Conservation (phyloP, 169 alveolate species). For the Besnoitia besnoiti region DNA sequence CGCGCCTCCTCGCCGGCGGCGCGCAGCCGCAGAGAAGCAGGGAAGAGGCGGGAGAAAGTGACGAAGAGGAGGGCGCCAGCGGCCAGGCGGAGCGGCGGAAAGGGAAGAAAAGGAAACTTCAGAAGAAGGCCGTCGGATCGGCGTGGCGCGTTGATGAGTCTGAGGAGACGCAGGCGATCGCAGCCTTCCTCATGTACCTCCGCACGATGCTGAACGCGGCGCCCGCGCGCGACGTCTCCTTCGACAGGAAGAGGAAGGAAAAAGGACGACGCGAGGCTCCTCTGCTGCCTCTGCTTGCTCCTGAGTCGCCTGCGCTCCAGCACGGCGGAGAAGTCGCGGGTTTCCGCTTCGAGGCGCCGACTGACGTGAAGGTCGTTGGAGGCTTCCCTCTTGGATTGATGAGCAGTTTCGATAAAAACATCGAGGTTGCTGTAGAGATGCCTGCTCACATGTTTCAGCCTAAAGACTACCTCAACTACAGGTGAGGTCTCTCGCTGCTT, state of each 20-base stretch:
- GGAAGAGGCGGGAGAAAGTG: neutral
- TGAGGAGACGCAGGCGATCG: neutral
- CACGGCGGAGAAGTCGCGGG: neutral
- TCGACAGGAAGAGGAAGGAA: neutral
- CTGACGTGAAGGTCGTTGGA: neutral
- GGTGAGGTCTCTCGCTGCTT: too few species aligned
- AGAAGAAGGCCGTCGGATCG: neutral
- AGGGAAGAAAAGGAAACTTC: neutral
- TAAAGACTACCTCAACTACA: slow-evolving; percentile 1
- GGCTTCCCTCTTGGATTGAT: slow-evolving; percentile 19
- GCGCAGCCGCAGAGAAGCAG: neutral
- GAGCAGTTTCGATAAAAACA: neutral
- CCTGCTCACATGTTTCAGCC: slow-evolving; percentile 16
- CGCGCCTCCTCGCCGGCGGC: neutral
- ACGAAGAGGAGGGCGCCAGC: neutral
- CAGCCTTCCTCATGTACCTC: neutral
- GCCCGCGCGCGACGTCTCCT: neutral
- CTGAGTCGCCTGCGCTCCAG: neutral
- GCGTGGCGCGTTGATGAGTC: neutral
- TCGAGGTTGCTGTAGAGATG: slow-evolving; percentile 13
- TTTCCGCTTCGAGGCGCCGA: slow-evolving; percentile 7
- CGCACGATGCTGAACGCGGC: neutral
- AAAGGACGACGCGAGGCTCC: neutral
- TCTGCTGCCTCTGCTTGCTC: neutral
- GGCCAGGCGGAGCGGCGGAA: neutral